Conservation (phyloP, 108 stramenopile species). For the Cyclotella baltica region DNA sequence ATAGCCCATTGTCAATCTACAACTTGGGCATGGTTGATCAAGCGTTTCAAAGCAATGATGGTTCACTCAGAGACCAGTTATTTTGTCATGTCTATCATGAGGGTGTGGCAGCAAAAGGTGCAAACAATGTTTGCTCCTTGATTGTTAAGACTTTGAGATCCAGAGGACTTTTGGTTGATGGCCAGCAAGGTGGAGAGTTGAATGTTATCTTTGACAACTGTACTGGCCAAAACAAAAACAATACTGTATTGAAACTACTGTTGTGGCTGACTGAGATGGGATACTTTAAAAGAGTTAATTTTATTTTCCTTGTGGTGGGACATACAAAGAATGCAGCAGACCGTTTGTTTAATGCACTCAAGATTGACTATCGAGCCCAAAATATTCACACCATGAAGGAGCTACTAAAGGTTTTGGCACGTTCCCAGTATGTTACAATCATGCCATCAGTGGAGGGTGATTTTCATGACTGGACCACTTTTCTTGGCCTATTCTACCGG, state of each 20-base stretch:
- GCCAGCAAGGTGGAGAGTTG: slow-evolving; percentile 6
- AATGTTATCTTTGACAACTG: slow-evolving; percentile 30
- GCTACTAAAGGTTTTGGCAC: neutral
- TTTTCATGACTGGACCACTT: neutral
- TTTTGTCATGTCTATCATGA: slow-evolving; percentile 16
- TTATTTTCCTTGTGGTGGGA: slow-evolving; percentile 8
- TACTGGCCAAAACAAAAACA: slow-evolving; percentile 46
- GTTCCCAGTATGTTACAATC: neutral
- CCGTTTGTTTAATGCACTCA: slow-evolving; percentile 11
- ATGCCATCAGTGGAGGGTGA: neutral
- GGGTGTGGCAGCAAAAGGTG: slow-evolving; percentile 24
- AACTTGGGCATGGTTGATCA: slow-evolving; percentile 25
- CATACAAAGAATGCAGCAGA: too few relatives aligned
- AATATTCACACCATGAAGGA: slow-evolving; percentile 2
- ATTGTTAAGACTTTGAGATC: slow-evolving; percentile 13
- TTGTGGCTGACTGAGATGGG: slow-evolving; percentile 6
- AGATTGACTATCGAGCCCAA: neutral
- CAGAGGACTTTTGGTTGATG: slow-evolving; percentile 13
- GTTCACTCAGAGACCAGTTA: slow-evolving; percentile 2
- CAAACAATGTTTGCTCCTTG: slow-evolving; percentile 33
- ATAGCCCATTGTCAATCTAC: slow-evolving; percentile 29
- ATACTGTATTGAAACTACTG: slow-evolving; percentile 20
- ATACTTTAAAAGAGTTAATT: neutral
- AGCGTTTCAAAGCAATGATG: neutral
- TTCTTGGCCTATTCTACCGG: neutral